Evolutionary conservation across 495 filamentous ascomycete genomes (phyloP).

Genomic region (Penicillium canescens): DNA sequence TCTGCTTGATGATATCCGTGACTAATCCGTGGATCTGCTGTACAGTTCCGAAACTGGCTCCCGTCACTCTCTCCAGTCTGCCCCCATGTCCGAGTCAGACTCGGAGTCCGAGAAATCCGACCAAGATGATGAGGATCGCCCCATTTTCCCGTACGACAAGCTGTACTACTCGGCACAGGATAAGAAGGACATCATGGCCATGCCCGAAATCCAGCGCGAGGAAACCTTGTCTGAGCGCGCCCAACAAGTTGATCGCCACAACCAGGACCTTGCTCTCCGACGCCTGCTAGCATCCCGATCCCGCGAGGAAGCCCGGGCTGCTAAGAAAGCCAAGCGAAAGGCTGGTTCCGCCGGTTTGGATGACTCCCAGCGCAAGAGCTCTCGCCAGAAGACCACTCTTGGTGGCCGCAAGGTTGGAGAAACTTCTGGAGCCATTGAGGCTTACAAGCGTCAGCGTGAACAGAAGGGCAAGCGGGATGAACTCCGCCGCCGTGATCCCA

Average conservation of each 20-base stretch:
- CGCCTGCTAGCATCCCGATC: conserved; percentile 71
- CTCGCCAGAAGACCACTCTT: conserved; percentile 75
- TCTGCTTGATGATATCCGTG: background rate
- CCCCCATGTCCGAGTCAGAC: conserved; percentile 81
- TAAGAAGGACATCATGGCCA: conserved; percentile 76
- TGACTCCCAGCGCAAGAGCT: conserved; percentile 72
- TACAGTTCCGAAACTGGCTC: conserved; percentile 65
- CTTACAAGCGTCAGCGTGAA: conserved; percentile 80
- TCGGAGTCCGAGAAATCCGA: conserved; percentile 51
- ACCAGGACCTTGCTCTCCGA: conserved; percentile 82
- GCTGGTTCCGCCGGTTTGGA: conserved; percentile 73
- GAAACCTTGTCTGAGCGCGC: conserved; percentile 84
- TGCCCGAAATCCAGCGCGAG: conserved; percentile 90
- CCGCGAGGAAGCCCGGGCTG: conserved; percentile 56
- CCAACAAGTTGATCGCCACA: conserved; percentile 73
- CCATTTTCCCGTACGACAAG: conserved; percentile 84
- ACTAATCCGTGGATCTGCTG: conserved; percentile 13
- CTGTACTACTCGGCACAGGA: conserved; percentile 79
- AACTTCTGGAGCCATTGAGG: conserved; percentile 72
- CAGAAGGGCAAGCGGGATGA: conserved; percentile 73
- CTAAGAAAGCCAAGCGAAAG: conserved; percentile 79
- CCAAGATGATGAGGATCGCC: conserved; percentile 54
- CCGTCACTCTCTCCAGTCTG: conserved; percentile 74
- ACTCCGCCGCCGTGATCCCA: conserved; percentile 65
- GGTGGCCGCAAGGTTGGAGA: conserved; percentile 79